phyloP scores from a whole-genome alignment of 108 stramenopile species.

The Pseudonitzschia delicatissima region DNA sequence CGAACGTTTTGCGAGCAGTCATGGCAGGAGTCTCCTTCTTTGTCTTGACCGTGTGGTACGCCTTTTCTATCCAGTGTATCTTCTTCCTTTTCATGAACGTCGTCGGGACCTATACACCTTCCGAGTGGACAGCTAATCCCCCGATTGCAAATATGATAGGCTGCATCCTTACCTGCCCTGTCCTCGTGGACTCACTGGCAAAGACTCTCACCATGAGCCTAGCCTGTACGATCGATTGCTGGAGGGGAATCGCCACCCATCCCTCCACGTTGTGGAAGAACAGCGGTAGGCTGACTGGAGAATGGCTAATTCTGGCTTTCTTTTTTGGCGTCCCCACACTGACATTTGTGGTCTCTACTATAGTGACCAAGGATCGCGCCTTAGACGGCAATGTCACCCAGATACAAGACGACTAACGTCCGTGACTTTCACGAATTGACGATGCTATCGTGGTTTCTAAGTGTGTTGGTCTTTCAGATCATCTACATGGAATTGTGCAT shows the following conservation, averaged over 20 bases:
- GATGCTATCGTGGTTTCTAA: neutral
- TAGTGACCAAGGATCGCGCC: neutral
- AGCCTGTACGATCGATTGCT: neutral
- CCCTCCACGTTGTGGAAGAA: neutral
- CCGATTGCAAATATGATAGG: neutral
- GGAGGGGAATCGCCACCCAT: neutral
- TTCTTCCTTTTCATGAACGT: constrained; percentile 7
- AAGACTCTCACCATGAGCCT: neutral
- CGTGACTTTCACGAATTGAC: neutral
- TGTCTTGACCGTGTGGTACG: neutral
- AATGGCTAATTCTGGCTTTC: neutral
- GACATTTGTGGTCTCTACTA: neutral
- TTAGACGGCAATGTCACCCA: neutral
- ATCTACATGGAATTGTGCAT: neutral
- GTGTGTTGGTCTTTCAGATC: neutral
- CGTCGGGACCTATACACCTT: neutral
- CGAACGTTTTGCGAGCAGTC: no score
- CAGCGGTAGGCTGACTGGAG: neutral
- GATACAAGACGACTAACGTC: no score
- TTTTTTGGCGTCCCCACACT: neutral
- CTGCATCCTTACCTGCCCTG: neutral
- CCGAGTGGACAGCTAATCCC: neutral
- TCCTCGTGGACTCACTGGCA: neutral
- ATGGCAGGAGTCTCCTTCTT: neutral
- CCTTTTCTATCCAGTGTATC: neutral